A percentile compares a stretch with the other conserved stretches of the same genome.
These are phyloP conservation scores for Monosporascus sp. DNA, from an alignment of 2,329 filamentous ascomycete species.

Conservation along the genomic window DNA sequence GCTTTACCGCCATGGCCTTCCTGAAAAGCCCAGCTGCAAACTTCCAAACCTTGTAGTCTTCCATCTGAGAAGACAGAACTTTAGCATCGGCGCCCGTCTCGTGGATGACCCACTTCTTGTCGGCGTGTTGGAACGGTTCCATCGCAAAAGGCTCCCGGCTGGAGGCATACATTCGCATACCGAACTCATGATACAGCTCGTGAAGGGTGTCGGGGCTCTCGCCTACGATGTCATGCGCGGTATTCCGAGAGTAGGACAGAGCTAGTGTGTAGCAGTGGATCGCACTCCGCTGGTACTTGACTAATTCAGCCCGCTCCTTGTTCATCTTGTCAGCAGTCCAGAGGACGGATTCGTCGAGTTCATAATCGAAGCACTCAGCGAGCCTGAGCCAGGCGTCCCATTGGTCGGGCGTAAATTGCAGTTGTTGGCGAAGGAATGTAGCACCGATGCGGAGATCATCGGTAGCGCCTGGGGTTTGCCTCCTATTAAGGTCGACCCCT, in stretches of 20 bases:
- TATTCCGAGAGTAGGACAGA: conserved; percentile 47
- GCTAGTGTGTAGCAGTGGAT: conserved; percentile 73
- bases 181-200: conserved; percentile 56
- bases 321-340: conserved; percentile 93
- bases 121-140: conserved; percentile 53
- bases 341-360: conserved; percentile 78
- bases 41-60: conserved; percentile 56
- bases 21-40: conserved; percentile 51
- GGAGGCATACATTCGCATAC: conserved; percentile 56
- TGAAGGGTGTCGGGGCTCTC: conserved; percentile 43
- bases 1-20: conserved; percentile 49
- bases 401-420: conserved; percentile 73
- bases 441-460: conserved; percentile 80
- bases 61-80: conserved; percentile 51
- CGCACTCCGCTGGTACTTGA: conserved; percentile 69
- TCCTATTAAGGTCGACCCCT: conserved; percentile 62
- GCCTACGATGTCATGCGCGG: conserved; percentile 38
- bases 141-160: conserved; percentile 58
- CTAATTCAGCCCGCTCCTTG: conserved; percentile 68
- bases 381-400: conserved; percentile 92
- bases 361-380: conserved; percentile 81
- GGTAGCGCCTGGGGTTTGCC: conserved; percentile 71
- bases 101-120: conserved; percentile 53
- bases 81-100: conserved; percentile 41
- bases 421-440: conserved; percentile 71